Percentiles rank a stretch among this genome's conserved stretches.
These are phyloP conservation scores for Candida glaebosa DNA, from an alignment of 805 yeast species.

Conservation along the genomic window DNA sequence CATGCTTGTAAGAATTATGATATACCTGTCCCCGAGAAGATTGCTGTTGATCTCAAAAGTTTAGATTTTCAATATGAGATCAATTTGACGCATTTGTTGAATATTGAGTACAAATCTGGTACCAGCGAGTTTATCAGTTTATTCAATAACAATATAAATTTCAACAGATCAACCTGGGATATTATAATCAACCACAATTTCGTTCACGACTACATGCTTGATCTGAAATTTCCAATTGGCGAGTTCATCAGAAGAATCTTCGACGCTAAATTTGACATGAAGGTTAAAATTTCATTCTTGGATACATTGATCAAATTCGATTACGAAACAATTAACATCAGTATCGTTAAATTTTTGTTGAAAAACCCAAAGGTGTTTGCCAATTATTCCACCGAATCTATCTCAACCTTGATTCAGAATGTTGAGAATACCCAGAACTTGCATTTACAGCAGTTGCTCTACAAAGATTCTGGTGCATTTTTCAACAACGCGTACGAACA, in stretches of 20 bases:
- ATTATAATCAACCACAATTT: slow-evolving; percentile 28
- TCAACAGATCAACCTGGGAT: slow-evolving; percentile 29
- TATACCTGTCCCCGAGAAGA: slow-evolving; percentile 3
- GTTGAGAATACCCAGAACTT: background rate
- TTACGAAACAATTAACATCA: slow-evolving; percentile 25
- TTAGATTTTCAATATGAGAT: slow-evolving; percentile 9
- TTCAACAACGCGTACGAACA: slow-evolving; percentile 13
- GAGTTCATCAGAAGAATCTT: slow-evolving; percentile 23
- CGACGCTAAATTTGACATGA: slow-evolving; percentile 13
- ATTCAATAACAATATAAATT: slow-evolving; percentile 29
- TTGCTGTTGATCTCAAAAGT: background rate
- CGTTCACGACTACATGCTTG: slow-evolving; percentile 15
- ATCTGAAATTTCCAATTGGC: slow-evolving; percentile 12
- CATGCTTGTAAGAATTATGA: slow-evolving; percentile 10
- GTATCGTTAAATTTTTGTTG: slow-evolving; percentile 15
- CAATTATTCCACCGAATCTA: slow-evolving; percentile 1
- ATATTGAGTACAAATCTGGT: slow-evolving; percentile 25
- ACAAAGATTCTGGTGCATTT: slow-evolving; percentile 9
- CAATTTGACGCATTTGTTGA: slow-evolving; percentile 27
- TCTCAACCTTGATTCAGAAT: slow-evolving; percentile 9
- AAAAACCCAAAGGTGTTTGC: slow-evolving; percentile 1
- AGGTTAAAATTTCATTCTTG: slow-evolving; percentile 9
- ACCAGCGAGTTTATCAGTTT: slow-evolving; percentile 20
- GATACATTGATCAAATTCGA: slow-evolving; percentile 16
- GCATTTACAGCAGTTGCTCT: slow-evolving; percentile 1